phyloP scores from a whole-genome alignment of 2,329 filamentous ascomycete species.

The Parastagonospora avenae region DNA sequence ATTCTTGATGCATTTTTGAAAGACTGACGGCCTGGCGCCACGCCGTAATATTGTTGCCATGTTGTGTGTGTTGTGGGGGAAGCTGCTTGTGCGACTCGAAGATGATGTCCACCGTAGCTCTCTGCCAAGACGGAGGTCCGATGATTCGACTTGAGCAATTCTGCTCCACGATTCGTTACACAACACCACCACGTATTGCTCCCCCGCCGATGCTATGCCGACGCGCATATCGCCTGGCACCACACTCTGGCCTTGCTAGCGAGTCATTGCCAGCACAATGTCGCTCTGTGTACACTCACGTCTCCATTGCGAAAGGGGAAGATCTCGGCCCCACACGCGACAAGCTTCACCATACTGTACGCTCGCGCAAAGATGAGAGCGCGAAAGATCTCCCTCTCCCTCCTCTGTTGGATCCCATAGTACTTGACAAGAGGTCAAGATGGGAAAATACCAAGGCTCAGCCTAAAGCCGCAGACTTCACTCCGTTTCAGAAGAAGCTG shows the following conservation, averaged over 20 bases:
- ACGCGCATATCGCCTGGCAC: conserved; percentile 19
- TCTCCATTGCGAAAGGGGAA: conserved; percentile 18
- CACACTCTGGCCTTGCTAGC: conserved; percentile 10
- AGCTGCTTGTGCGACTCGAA: conserved; percentile 12
- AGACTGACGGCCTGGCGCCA: conserved; percentile 21
- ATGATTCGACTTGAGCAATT: conserved; percentile 9
- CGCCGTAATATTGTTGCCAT: conserved; percentile 42
- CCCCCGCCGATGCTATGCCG: conserved; percentile 35
- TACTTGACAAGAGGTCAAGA: conserved; percentile 41
- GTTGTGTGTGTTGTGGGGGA: conserved; percentile 17
- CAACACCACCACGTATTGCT: background rate
- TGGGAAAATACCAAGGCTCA: conserved; percentile 49
- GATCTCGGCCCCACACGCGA: conserved; percentile 36
- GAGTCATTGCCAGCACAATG: conserved; percentile 13
- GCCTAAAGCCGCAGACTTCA: conserved; percentile 49
- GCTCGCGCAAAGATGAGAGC: conserved; percentile 39
- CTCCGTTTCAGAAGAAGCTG: conserved; percentile 63
- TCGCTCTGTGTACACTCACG: conserved; percentile 17
- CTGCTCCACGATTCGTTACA: background rate
- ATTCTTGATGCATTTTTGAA: conserved; percentile 11
- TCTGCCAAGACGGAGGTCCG: conserved; percentile 29
- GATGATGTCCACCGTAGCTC: background rate
- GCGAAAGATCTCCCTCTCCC: conserved; percentile 52
- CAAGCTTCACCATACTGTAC: conserved; percentile 39
- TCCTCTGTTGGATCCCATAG: conserved; percentile 54